Conservation (phyloP, 2,329 filamentous ascomycete species). For the Talaromyces sp. region DNA sequence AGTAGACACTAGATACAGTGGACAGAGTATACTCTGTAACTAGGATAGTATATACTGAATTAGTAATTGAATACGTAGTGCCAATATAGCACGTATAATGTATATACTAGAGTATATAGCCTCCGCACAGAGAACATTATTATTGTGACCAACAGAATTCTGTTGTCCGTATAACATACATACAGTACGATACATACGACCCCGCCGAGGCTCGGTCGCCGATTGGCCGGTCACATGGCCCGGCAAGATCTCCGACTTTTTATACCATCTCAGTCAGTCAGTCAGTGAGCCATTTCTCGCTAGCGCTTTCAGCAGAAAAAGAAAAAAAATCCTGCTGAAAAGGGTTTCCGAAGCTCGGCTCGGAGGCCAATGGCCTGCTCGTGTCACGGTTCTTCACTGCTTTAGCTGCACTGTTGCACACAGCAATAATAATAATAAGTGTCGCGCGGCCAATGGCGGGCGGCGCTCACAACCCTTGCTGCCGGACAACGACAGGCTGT, state of each 20-base stretch:
- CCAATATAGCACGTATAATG: too few relatives aligned
- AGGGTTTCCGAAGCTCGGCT: neutral
- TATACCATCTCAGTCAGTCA: neutral
- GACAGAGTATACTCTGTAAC: neutral
- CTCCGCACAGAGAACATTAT: neutral
- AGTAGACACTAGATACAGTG: too few relatives aligned
- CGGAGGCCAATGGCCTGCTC: neutral
- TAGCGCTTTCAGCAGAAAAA: neutral
- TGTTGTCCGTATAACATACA: neutral
- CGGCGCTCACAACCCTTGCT: neutral
- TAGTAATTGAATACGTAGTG: too few relatives aligned
- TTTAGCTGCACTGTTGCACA: neutral
- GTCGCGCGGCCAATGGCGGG: neutral
- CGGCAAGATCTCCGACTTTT: neutral
- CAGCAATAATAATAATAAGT: neutral
- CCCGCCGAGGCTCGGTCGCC: neutral
- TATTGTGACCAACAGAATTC: neutral
- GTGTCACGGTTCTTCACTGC: neutral
- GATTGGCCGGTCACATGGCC: neutral
- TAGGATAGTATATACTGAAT: too few relatives aligned
- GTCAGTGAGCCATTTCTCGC: neutral
- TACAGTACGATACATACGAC: neutral
- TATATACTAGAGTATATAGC: neutral
- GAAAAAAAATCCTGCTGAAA: neutral
- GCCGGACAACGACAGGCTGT: neutral